Evolutionary conservation across 2,329 filamentous ascomycete species (phyloP), one percentile per base, ranked within the genome.

Genomic region (Colletotrichum lupini): DNA sequence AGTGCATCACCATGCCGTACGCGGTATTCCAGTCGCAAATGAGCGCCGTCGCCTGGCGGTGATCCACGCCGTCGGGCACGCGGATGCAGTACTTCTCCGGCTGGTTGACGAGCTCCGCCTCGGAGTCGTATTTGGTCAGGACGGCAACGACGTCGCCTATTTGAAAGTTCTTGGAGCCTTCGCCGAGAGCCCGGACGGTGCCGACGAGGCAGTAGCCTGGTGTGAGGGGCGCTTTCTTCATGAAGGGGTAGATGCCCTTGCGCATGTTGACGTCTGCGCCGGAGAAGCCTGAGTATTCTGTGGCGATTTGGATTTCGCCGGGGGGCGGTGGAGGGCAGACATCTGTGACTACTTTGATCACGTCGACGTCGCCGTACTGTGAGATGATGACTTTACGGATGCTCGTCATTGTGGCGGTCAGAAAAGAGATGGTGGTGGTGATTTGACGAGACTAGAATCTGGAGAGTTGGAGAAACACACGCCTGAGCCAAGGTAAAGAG

Each of bases 211-310:
- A 84, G 79, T 88, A 88, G 60, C 87, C 87, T 0, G 86, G 86
- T 0, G 85, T 87, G 1, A 89, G 77, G 2, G 87, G 87, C 0
- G 86, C 83, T 11, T 80, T 78, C 66, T 77, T 83, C 75, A 87
- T 85, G 68, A 85, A 75, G 1, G 85, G 86, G 74, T 88, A 88
- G n/a, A 74, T 75, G 68, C 87, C 86, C 28, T 82, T 78, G 24
- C 86, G 84, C 87, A 88, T 88, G 74, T 84, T 83, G 77, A 87
- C 82, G 76, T 88, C 87, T 71, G 81, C 78, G 49, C 87, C 87
- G 1, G 82, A 81, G 79, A 88, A 87, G 63, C 85, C 84, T 2
- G 85, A 77, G 78, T 87, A 87, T 66, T 86, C 76, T 68, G 87
- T 83, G 63, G 83, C 82, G 70, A 87, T 80, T 64, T 86, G 87